Conservation (phyloP, 352 stramenopile genomes). For the Phytophthora kernoviae region DNA sequence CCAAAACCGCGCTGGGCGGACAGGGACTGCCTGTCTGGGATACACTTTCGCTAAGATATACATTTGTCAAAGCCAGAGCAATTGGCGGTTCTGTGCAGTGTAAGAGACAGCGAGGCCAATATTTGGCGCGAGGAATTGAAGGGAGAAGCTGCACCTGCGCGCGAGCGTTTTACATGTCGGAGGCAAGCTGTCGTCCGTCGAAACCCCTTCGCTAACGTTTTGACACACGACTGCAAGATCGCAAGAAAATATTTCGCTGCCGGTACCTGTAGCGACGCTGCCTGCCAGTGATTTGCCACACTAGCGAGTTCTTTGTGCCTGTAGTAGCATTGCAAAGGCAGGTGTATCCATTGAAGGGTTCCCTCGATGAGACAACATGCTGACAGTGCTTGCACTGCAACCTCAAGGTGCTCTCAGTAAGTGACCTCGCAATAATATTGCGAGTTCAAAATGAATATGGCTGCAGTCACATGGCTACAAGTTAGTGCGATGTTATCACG, state of each 20-base stretch:
- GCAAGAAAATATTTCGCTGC: slow-evolving; percentile 1
- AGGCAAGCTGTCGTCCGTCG: not conserved
- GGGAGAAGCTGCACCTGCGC: not conserved
- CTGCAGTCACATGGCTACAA: no score
- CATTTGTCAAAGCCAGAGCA: not conserved
- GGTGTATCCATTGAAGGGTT: not conserved
- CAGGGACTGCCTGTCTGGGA: slow-evolving; percentile 19
- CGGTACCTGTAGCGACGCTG: not conserved
- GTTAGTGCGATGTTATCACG: no score
- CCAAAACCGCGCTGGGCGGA: slow-evolving; percentile 9
- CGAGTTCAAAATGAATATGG: no score
- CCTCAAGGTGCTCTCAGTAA: no score
- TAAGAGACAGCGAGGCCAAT: slow-evolving; percentile 11
- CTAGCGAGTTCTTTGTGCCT: not conserved
- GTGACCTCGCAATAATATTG: no score
- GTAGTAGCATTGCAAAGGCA: no score
- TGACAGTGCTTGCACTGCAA: no score
- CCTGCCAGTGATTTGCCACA: not conserved
- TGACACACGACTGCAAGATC: not conserved
- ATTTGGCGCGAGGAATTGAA: slow-evolving; percentile 19
- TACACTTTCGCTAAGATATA: slow-evolving; percentile 27
- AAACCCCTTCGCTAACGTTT: not conserved
- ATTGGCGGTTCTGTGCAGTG: not conserved
- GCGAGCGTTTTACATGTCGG: not conserved
- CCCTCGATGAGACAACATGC: no score